Base-by-base conservation (phyloP, 306 rosid genomes). In the Arachis hypogaea region DNA sequence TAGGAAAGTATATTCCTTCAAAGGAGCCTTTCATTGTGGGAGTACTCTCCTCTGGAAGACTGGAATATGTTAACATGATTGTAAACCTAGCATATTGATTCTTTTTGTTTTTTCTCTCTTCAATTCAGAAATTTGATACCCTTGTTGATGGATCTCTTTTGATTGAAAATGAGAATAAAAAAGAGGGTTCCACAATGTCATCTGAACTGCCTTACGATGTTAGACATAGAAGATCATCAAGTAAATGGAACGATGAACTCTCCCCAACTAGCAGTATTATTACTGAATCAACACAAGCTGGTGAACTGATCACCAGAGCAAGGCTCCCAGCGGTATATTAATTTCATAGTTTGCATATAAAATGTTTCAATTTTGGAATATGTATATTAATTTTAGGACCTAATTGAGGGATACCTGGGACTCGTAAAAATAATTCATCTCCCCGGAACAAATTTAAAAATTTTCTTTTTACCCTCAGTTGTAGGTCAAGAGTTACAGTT, bases 191-290 rank as follows among this genome's bases (percentile, higher is more conserved):
- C 45, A 51, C 71, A n/a, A 66, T 66, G 71, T 42, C 88, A 56
- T 81, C 81, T 47, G 93, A 88, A 87, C 78, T 77, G 58, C 73
- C 93, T 78, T 72, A 66, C 71, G 98, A 87, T 64, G 80, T 72
- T 56, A 86, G 85, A 85, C 99, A 92, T 72, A 88, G 77, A 85
- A 87, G 92, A 86, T 86, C 97, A 46, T 80, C 89, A 64, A 88
- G 93, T 84, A 88, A 77, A 81, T 75, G 88, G 88, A 95, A 86
- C 12, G 99, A 84, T 66, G 99, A 92, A 73, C 80, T 81, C 84
- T 88, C 96, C 68, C 90, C 92, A 60, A 80, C 87, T 73, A 83
- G 89, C 85, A 82, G 97, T 79, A 62, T 85, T 49, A 76, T 92
- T 65, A 85, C 89, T 43, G 98, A 90, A 77, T 83, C 96, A 83